These are phyloP conservation scores for Astragalus membranaceus DNA, from an alignment of 306 rosid genomes.

Conservation along the genomic window DNA sequence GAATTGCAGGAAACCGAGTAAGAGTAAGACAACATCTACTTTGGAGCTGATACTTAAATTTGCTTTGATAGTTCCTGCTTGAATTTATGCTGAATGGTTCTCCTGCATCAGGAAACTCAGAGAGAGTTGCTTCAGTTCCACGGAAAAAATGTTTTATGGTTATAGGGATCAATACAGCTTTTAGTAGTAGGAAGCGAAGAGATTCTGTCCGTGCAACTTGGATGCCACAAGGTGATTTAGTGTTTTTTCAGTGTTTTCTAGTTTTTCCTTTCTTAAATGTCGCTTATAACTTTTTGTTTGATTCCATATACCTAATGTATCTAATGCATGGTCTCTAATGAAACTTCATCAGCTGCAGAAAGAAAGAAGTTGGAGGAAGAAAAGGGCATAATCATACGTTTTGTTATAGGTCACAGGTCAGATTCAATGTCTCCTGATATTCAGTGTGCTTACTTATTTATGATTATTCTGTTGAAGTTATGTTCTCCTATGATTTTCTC, in stretches of 20 bases:
- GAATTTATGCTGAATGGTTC: slow-evolving; percentile 33
- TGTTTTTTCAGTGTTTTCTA: neutral
- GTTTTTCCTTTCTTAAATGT: slow-evolving; percentile 5
- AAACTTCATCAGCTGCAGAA: slow-evolving; percentile 42
- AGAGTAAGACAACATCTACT: slow-evolving; percentile 44
- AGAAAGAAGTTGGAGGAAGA: slow-evolving; percentile 81
- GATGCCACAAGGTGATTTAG: slow-evolving; percentile 83
- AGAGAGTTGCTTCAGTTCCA: slow-evolving; percentile 31
- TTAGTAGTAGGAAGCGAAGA: slow-evolving; percentile 75
- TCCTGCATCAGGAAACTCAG: slow-evolving; percentile 34
- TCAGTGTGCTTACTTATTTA: slow-evolving; percentile 9
- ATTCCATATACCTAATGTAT: slow-evolving; percentile 10
- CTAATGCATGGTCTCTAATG: slow-evolving; percentile 27
- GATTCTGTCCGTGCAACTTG: slow-evolving; percentile 87
- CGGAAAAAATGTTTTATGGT: slow-evolving; percentile 71
- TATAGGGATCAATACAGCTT: slow-evolving; percentile 87
- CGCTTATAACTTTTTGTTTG: slow-evolving; percentile 5
- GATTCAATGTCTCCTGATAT: slow-evolving; percentile 18
- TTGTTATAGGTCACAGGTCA: slow-evolving; percentile 89
- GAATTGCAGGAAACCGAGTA: slow-evolving; percentile 50
- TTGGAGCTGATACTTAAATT: slow-evolving; percentile 50
- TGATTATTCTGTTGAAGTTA: neutral
- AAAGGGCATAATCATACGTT: slow-evolving; percentile 79
- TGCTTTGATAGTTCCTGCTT: slow-evolving; percentile 26
- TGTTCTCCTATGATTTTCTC: neutral